Conservation (phyloP, 352 stramenopile genomes). For the Phytophthora colocasiae region DNA sequence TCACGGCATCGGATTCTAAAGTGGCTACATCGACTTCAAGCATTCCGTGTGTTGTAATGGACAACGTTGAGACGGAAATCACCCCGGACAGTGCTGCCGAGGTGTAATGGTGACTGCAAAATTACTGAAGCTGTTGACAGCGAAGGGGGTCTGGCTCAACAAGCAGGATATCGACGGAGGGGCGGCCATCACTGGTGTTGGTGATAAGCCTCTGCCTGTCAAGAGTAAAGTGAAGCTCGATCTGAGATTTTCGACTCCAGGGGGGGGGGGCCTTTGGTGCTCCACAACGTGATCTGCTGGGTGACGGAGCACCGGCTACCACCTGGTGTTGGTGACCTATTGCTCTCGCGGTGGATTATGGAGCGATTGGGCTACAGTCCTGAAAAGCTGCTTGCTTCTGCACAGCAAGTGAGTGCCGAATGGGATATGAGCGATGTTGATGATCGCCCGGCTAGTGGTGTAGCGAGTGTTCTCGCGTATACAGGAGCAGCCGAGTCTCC, state of each 20-base stretch:
- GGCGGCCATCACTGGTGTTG: constrained; percentile 1
- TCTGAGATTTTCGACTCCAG: constrained; percentile 12
- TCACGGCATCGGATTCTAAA: constrained; percentile 10
- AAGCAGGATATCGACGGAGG: neutral
- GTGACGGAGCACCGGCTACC: no score
- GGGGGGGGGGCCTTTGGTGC: neutral
- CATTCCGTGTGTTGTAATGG: constrained; percentile 17
- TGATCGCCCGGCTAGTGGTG: neutral
- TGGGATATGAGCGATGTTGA: no score
- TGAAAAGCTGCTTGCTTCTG: no score
- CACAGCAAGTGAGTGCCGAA: no score
- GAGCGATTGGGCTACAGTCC: no score
- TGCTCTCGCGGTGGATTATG: no score
- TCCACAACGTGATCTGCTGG: neutral
- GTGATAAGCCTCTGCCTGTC: constrained; percentile 6
- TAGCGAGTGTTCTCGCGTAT: constrained; percentile 8
- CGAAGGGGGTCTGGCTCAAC: neutral
- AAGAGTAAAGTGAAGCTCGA: constrained; percentile 24
- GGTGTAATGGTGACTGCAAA: constrained; percentile 19
- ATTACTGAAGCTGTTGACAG: constrained; percentile 3
- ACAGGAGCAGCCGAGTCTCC: neutral
- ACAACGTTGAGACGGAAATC: neutral
- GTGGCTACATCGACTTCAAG: neutral
- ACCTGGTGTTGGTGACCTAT: no score
- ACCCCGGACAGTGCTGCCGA: constrained; percentile 15